Percentiles rank a stretch among this genome's conserved stretches.
Evolutionary conservation across 2,329 filamentous ascomycete genomes (phyloP).

Genomic region (Aspergillus candidus): DNA sequence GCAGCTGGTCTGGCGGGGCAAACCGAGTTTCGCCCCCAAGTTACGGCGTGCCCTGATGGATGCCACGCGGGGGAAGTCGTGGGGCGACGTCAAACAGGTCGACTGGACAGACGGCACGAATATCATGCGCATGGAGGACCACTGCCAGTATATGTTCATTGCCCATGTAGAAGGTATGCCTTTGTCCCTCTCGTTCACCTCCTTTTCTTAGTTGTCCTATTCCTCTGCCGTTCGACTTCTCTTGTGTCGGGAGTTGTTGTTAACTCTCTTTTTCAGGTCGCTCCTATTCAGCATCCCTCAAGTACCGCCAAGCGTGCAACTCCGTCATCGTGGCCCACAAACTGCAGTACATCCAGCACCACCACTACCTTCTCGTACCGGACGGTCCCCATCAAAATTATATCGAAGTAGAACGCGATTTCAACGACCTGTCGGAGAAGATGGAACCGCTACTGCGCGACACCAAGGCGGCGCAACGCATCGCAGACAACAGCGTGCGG

Average conservation of each 20-base stretch:
- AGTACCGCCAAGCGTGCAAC: conserved; percentile 45
- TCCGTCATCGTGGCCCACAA: conserved; percentile 43
- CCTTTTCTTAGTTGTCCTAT: too few relatives aligned
- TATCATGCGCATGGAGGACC: conserved; percentile 46
- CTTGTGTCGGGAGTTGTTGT: not conserved
- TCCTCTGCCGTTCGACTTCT: not conserved
- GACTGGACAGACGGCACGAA: conserved; percentile 37
- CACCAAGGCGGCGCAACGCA: conserved; percentile 33
- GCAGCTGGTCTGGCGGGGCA: conserved; percentile 47
- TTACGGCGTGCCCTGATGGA: conserved; percentile 38
- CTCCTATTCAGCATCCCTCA: conserved; percentile 45
- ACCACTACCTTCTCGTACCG: conserved; percentile 39
- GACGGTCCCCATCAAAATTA: conserved; percentile 42
- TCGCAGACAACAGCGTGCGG: conserved; percentile 42
- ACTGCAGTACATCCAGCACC: conserved; percentile 43
- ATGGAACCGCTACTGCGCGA: conserved; percentile 33
- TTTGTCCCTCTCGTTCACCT: not conserved
- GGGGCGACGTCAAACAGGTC: conserved; percentile 43
- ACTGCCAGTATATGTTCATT: conserved; percentile 50
- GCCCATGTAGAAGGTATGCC: conserved; percentile 47
- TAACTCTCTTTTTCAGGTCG: conserved; percentile 14
- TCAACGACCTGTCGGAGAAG: conserved; percentile 46
- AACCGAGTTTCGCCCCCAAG: conserved; percentile 38
- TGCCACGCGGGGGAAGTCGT: conserved; percentile 35
- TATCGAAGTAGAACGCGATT: conserved; percentile 44